Evolutionary conservation across 345 rosid species (phyloP), one percentile per base, ranked within the genome.

Genomic region (Crucihimalaya himalaica): DNA sequence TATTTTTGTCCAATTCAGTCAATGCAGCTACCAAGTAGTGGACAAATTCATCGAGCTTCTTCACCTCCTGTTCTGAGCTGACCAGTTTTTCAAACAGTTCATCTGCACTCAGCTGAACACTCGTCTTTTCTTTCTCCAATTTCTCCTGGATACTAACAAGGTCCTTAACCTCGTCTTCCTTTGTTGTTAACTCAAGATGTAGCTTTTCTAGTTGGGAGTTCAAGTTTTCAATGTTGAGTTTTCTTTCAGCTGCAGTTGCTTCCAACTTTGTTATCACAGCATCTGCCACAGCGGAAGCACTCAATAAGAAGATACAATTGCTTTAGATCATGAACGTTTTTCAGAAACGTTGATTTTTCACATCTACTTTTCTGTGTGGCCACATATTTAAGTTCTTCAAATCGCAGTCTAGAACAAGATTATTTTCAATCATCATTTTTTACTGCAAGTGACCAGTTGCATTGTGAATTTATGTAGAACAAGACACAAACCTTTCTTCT

Each of bases 1-100:
- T 88, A 72, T 86, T 81, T 65, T 77, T 78, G 59, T 91, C 91
- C 81, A 91, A 35, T 71, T 79, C 89, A 71, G 48, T 73, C 86
- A 94, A 66, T 72, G 87, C 87, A 2, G 77, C 61, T 53, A 84
- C 74, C 71, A 85, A 71, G 46, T 65, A 37, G 59, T 77, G 84
- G 73, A 86, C 77, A 77, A 84, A 84, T n/a, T 74, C 79, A 68
- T 87, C 84, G 0, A 91, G 85, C 71, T 76, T 63, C 79, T 82
- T 80, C 6, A 85, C 77, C 80, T 94, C 89, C 76, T 73, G 68
- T 15, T 65, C 76, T 47, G 88, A 84, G 43, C 47, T 68, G 48
- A 76, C 76, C 72, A 91, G 71, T 70, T 84, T 88, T 58, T 77
- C 64, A 62, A 79, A 80, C n/a, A 83, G 74, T 60, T 84, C 68